phyloP scores from a whole-genome alignment of 176 grass and related monocot species.

The Pharus latifolius region DNA sequence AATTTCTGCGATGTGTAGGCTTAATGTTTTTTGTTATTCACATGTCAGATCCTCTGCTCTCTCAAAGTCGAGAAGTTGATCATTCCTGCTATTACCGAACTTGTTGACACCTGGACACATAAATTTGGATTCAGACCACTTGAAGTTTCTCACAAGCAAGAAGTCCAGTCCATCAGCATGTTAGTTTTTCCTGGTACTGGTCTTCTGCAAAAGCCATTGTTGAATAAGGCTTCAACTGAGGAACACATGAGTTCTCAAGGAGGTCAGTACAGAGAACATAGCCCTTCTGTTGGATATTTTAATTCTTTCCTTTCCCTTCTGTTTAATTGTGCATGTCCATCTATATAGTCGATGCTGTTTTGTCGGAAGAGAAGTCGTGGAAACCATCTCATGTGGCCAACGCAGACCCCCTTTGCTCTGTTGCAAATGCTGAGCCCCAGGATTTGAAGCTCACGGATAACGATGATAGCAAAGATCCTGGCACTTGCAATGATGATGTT shows the following conservation, averaged over 20 bases:
- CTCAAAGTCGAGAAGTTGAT: conserved; percentile 86
- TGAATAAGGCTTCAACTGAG: conserved; percentile 31
- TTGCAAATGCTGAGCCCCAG: conserved; percentile 3
- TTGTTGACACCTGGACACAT: conserved; percentile 80
- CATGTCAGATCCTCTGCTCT: conserved; percentile 66
- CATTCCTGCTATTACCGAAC: conserved; percentile 90
- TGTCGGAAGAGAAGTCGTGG: background rate
- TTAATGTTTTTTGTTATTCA: conserved; percentile 9
- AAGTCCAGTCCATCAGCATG: conserved; percentile 68
- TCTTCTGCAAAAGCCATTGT: conserved; percentile 82
- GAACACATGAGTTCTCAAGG: conserved; percentile 3
- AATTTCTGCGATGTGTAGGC: background rate
- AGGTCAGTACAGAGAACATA: conserved; percentile 43
- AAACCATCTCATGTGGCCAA: conserved; percentile 4
- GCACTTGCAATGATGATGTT: conserved; percentile 20
- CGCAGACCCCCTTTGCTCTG: conserved; percentile 9
- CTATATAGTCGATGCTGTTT: conserved; percentile 18
- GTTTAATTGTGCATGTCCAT: background rate
- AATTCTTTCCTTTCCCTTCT: background rate
- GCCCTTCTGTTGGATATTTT: background rate
- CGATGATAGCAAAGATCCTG: conserved; percentile 11
- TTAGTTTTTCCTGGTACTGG: conserved; percentile 87
- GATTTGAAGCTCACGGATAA: background rate
- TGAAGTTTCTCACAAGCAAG: conserved; percentile 56
- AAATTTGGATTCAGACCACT: conserved; percentile 84